phyloP scores from a whole-genome alignment of 129 eudicot species.

The Centrapalus pauciflorus region DNA sequence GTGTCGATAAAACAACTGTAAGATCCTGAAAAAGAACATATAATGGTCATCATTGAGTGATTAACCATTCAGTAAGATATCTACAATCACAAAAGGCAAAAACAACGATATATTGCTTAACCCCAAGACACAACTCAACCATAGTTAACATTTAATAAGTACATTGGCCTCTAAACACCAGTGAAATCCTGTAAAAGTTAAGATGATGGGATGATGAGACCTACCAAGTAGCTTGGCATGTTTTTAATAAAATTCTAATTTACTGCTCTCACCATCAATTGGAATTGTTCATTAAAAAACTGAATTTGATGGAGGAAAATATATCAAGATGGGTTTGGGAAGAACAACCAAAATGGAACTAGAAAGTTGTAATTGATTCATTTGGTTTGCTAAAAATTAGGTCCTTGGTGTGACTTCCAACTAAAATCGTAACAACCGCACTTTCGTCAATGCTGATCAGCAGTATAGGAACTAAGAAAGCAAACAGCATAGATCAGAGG shows the following conservation, averaged over 20 bases:
- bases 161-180: not conserved
- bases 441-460: not conserved
- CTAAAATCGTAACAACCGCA: not conserved
- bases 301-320: not conserved
- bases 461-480: not conserved
- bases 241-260: not conserved
- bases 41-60: slow-evolving; percentile 12
- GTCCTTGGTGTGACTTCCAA: not conserved
- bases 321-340: not conserved
- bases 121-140: not conserved
- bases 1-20: slow-evolving; percentile 73
- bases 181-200: not conserved
- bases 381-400: too few relatives aligned
- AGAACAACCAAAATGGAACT: not conserved
- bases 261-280: not conserved
- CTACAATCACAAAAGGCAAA: slow-evolving; percentile 3
- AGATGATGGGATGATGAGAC: not conserved
- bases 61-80: not conserved
- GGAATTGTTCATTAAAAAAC: not conserved
- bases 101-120: not conserved
- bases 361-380: too few relatives aligned
- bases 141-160: not conserved
- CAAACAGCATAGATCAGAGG: not conserved
- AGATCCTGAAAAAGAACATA: slow-evolving; percentile 68
- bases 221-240: not conserved